Evolutionary conservation across 2,329 filamentous ascomycete genomes (phyloP).

Genomic region (Hypoxylon sp.): DNA sequence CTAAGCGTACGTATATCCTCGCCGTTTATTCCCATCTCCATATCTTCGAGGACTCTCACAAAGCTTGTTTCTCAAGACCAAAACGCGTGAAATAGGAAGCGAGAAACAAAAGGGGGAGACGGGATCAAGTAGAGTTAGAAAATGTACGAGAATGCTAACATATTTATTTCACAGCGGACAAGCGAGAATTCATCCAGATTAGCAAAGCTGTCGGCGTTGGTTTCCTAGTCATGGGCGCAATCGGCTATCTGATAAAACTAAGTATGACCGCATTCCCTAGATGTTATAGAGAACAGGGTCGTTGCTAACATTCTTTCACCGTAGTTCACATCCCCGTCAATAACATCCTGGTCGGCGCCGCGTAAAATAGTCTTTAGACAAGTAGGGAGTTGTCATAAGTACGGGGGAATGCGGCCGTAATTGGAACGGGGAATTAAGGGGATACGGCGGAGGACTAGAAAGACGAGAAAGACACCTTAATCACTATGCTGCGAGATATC

Average conservation of each 20-base stretch:
- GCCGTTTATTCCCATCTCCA: constrained; percentile 9
- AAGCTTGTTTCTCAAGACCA: constrained; percentile 10
- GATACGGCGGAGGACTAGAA: constrained; percentile 4
- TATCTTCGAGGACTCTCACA: background rate
- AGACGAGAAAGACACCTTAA: constrained; percentile 11
- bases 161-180: constrained; percentile 58
- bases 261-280: constrained; percentile 61
- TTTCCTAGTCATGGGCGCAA: constrained; percentile 79
- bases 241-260: constrained; percentile 79
- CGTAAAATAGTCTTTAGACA: constrained; percentile 58
- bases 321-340: constrained; percentile 78
- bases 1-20: constrained; percentile 66
- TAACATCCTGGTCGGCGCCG: constrained; percentile 77
- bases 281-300: background rate
- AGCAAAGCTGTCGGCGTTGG: constrained; percentile 75
- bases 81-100: constrained; percentile 13
- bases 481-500: constrained; percentile 24
- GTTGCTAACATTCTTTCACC: constrained; percentile 18
- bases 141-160: constrained; percentile 36
- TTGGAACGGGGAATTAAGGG: constrained; percentile 19
- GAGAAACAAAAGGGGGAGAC: background rate
- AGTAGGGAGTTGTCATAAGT: constrained; percentile 7
- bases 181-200: constrained; percentile 63
- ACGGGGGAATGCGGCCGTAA: constrained; percentile 11
- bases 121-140: background rate